Percentiles rank a stretch among this genome's conserved stretches.
phyloP scores from a whole-genome alignment of 345 rosid genomes.

The Hibiscus mutabilis region DNA sequence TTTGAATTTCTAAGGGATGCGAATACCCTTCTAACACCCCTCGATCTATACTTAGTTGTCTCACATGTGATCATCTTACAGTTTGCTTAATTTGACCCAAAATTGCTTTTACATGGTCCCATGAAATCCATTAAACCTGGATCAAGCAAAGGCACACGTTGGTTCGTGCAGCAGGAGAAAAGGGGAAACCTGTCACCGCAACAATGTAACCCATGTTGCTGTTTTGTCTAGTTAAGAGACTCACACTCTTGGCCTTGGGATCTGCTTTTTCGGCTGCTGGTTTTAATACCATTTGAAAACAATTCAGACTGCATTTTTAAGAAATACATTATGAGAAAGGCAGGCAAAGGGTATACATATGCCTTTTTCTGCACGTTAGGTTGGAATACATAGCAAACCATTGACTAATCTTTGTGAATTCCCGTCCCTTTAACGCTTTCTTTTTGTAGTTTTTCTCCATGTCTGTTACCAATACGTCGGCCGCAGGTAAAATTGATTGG shows the following conservation, averaged over 20 bases:
- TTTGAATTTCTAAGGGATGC: too few relatives aligned
- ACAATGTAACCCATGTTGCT: background rate
- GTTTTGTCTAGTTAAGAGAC: background rate
- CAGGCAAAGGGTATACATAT: background rate
- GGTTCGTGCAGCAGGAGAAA: background rate
- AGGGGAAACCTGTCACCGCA: background rate
- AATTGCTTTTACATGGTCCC: background rate
- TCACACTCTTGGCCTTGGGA: background rate
- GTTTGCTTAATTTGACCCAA: background rate
- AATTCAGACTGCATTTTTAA: too few relatives aligned
- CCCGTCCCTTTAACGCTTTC: background rate
- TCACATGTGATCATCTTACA: constrained; percentile 15
- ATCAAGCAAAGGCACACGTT: constrained; percentile 10
- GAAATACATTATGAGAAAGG: too few relatives aligned
- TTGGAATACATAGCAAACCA: background rate
- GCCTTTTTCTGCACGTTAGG: constrained; percentile 10
- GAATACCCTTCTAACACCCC: too few relatives aligned
- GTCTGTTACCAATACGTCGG: background rate
- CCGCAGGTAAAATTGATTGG: background rate
- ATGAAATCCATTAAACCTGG: constrained; percentile 13
- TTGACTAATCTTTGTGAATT: background rate
- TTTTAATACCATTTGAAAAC: background rate
- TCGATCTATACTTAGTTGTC: too few relatives aligned
- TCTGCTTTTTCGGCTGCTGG: too few relatives aligned
- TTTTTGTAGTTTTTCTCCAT: background rate